Evolutionary conservation across 805 yeast species (phyloP), one percentile per base, ranked within the genome.

Genomic region (Pichia heedii): DNA sequence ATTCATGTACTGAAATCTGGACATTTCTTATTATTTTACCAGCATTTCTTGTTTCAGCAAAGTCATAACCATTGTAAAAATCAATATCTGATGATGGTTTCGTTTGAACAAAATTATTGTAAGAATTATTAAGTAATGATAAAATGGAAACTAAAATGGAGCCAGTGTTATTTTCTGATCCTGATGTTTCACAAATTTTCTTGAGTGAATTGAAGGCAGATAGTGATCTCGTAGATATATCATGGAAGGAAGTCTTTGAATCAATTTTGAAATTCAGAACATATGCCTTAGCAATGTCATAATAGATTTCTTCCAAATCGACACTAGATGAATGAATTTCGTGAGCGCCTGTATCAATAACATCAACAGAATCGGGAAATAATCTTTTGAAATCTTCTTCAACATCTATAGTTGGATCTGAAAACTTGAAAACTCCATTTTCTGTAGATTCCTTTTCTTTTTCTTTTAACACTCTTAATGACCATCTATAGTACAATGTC

Each of bases 351-450:
- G 58, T 47, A 22, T 72, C 74, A 41, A 77, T 57, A 5, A 77
- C 73, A 10, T 82, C 84, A 39, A 84, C 95, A 50, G 77, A 86
- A 57, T 87, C 96, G 0, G 97, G 97, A 71, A 90, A 90, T 64
- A 89, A 58, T n/a, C 56, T 56, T 53, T 66, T 74, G 65, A 89
- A 87, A 43, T 89, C 97, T n/a, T 73, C 77, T 50, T 87, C 96
- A 3, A 75, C 74, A 44, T 84, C 87, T 16, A 70, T 72, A 2
- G 76, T 74, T 2, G 77, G 74, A 48, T 81, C 87, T 22, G 71
- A 63, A 54, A 73, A 82, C 55, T 73, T 82, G 64, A 76, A 89
- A 33, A 86, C 66, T 16, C 81, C 77, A 1, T 77, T 74, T 35
- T 77, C 74, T 41, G 73, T 73, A 3, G 76, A 73, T 16, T 70